These are phyloP conservation scores for Phytophthora vignae DNA, from an alignment of 352 stramenopile species.

Conservation along the genomic window DNA sequence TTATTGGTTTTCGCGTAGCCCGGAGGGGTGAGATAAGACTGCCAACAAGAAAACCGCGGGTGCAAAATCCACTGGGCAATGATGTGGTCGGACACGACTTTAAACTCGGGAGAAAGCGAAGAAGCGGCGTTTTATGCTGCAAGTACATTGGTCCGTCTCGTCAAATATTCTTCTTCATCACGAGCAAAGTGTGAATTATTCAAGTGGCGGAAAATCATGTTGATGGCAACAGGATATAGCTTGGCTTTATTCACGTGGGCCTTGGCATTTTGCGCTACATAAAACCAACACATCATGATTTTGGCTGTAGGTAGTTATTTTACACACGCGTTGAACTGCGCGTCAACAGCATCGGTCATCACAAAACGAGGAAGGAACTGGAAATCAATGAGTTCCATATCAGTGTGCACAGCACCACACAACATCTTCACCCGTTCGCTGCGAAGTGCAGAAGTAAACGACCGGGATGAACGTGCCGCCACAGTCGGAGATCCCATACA, in stretches of 20 bases:
- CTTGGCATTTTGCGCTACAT: not conserved
- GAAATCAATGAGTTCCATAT: not conserved
- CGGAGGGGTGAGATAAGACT: not conserved
- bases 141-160: not conserved
- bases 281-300: not conserved
- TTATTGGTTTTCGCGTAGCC: not conserved
- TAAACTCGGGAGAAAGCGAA: not conserved
- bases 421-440: not conserved
- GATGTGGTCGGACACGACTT: not conserved
- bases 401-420: not conserved
- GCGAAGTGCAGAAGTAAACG: not conserved
- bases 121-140: not conserved
- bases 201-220: not conserved
- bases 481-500: not conserved
- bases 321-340: not conserved
- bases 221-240: not conserved
- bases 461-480: not conserved
- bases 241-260: not conserved
- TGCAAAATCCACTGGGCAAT: not conserved
- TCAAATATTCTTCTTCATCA: not conserved
- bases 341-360: not conserved
- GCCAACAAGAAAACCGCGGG: not conserved
- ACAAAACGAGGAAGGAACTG: not conserved
- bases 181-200: not conserved
- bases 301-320: not conserved